These are phyloP conservation scores for Phytopythium mirpurense DNA, from an alignment of 352 stramenopile genomes.

Conservation along the genomic window DNA sequence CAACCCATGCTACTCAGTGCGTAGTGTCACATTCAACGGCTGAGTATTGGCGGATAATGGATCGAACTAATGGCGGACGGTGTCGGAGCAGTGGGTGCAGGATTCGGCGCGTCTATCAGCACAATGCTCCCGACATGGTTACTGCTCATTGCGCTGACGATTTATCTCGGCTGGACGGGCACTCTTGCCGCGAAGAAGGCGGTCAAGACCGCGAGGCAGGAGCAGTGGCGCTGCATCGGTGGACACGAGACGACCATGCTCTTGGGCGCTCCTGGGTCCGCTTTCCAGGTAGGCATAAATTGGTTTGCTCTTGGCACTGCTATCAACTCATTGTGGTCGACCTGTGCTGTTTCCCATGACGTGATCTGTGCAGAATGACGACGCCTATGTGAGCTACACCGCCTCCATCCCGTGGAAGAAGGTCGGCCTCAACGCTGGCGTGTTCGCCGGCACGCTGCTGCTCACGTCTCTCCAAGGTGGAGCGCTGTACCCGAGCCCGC, in stretches of 20 bases:
- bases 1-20: slow-evolving; percentile 75
- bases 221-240: slow-evolving; percentile 43
- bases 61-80: slow-evolving; percentile 3
- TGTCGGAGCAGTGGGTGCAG: slow-evolving; percentile 32
- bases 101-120: slow-evolving; percentile 79
- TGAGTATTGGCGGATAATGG: background rate
- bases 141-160: slow-evolving; percentile 72
- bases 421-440: slow-evolving; percentile 54
- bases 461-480: slow-evolving; percentile 90
- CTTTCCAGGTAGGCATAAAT: slow-evolving; percentile 17
- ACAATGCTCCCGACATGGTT: slow-evolving; percentile 82
- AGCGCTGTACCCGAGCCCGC: slow-evolving; percentile 69
- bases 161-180: slow-evolving; percentile 77
- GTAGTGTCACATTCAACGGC: background rate
- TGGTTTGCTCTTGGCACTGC: background rate
- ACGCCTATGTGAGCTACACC: slow-evolving; percentile 14
- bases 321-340: background rate
- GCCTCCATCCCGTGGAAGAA: slow-evolving; percentile 47
- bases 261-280: slow-evolving; percentile 21
- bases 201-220: slow-evolving; percentile 70
- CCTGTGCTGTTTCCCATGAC: background rate
- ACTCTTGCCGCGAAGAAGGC: slow-evolving; percentile 75
- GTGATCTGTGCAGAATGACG: background rate
- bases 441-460: slow-evolving; percentile 79
- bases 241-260: slow-evolving; percentile 21